A percentile compares a stretch with the other conserved stretches of the same genome.
Evolutionary conservation across 1,284 basidiomycete species (phyloP).

Genomic region (Coniferiporia sulphurascens): DNA sequence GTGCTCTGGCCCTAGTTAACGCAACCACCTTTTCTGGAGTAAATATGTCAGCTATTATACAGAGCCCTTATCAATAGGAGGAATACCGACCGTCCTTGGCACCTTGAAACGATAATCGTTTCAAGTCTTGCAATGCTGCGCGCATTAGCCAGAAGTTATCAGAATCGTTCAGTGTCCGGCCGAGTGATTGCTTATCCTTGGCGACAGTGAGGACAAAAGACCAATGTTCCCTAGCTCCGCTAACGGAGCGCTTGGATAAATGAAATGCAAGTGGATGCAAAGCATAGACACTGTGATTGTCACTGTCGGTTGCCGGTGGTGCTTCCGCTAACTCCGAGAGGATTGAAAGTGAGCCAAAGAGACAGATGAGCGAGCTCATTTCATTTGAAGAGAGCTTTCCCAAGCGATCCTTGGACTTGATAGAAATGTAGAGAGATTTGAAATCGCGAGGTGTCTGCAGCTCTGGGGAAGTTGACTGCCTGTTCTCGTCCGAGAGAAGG

Average conservation of each 20-base stretch:
- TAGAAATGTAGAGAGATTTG: slow-evolving; percentile 33
- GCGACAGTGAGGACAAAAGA: slow-evolving; percentile 26
- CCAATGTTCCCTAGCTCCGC: slow-evolving; percentile 29
- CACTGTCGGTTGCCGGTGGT: not conserved
- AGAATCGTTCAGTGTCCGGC: slow-evolving; percentile 25
- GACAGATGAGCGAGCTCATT: slow-evolving; percentile 34
- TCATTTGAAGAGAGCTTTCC: slow-evolving; percentile 27
- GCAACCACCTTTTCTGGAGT: not conserved
- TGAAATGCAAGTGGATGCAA: slow-evolving; percentile 25
- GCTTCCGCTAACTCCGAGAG: slow-evolving; percentile 11
- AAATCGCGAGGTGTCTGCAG: slow-evolving; percentile 28
- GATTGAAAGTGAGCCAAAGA: slow-evolving; percentile 42
- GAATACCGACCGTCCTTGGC: not conserved
- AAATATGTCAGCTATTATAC: not conserved
- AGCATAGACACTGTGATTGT: slow-evolving; percentile 20
- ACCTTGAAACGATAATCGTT: not conserved
- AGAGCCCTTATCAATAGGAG: not conserved
- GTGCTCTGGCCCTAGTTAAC: slow-evolving; percentile 3
- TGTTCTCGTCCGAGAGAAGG: slow-evolving; percentile 27
- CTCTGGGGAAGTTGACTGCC: slow-evolving; percentile 21
- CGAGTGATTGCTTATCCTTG: slow-evolving; percentile 28
- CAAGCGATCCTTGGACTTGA: slow-evolving; percentile 26
- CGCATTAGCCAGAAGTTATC: slow-evolving; percentile 42
- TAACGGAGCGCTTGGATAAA: slow-evolving; percentile 21
- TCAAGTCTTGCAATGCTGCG: slow-evolving; percentile 26